Percentiles rank a stretch among this genome's conserved stretches.
Conservation (phyloP, 495 filamentous ascomycete genomes). For the Penicillium macrosclerotiorum region DNA sequence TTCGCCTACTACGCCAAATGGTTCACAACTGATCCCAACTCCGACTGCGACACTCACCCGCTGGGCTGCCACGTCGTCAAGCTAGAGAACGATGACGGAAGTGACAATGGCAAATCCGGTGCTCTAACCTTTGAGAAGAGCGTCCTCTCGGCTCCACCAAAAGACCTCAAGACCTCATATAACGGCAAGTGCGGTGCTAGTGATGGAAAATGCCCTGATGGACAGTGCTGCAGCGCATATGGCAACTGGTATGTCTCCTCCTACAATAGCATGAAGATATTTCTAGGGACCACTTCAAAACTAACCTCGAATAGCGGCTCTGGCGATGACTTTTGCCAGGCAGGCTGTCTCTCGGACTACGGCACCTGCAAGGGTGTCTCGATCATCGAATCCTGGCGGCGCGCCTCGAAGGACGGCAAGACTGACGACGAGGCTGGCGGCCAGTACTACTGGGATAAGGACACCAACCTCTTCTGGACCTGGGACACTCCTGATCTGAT, state of each 20-base stretch:
- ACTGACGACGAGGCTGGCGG: conserved; percentile 61
- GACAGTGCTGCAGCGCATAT: conserved; percentile 37
- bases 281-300: neutral
- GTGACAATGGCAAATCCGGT: conserved; percentile 61
- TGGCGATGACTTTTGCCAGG: conserved; percentile 35
- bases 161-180: conserved; percentile 46
- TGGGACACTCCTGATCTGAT: conserved; percentile 69
- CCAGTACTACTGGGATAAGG: conserved; percentile 65
- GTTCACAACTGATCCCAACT: conserved; percentile 58
- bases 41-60: conserved; percentile 42
- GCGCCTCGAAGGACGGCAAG: conserved; percentile 50
- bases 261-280: neutral
- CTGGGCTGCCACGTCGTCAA: conserved; percentile 61
- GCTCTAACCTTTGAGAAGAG: conserved; percentile 54
- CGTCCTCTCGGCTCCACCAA: conserved; percentile 47
- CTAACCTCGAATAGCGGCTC: conserved; percentile 24
- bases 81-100: conserved; percentile 64
- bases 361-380: conserved; percentile 43
- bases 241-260: conserved; percentile 35
- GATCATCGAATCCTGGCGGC: conserved; percentile 40
- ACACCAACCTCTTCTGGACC: conserved; percentile 66
- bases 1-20: conserved; percentile 76
- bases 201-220: conserved; percentile 32
- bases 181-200: conserved; percentile 33
- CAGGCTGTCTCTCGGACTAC: conserved; percentile 41